These are phyloP conservation scores for Malassezia vespertilionis DNA, from an alignment of 1,284 basidiomycete species.

Conservation along the genomic window DNA sequence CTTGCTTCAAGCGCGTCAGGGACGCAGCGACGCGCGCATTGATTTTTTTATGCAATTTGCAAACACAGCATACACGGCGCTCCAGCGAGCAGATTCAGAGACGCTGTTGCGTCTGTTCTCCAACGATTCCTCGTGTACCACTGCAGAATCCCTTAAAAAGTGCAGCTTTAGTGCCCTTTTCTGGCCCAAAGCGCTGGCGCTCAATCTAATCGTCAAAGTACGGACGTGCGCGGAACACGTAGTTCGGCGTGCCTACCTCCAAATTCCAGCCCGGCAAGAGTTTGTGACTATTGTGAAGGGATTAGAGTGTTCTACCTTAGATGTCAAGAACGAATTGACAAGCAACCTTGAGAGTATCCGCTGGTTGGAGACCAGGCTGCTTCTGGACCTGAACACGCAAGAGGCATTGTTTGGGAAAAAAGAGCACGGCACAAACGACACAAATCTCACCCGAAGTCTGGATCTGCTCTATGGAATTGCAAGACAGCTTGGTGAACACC, in stretches of 20 bases:
- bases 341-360: not conserved
- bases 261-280: constrained; percentile 4
- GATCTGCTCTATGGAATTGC: not conserved
- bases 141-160: too few relatives aligned
- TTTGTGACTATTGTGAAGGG: not conserved
- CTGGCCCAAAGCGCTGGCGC: not conserved
- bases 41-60: too few relatives aligned
- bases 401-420: too few relatives aligned
- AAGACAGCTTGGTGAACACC: not conserved
- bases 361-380: constrained; percentile 6
- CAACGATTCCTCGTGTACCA: too few relatives aligned
- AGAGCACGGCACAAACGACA: too few relatives aligned
- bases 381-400: not conserved
- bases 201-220: not conserved
- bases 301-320: not conserved
- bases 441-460: not conserved
- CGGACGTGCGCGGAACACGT: not conserved
- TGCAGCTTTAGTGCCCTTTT: too few relatives aligned
- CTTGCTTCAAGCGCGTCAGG: too few relatives aligned
- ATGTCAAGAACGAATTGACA: not conserved
- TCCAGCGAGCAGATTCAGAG: too few relatives aligned
- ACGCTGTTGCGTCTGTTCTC: too few relatives aligned
- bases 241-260: constrained; percentile 5
- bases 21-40: too few relatives aligned
- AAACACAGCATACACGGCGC: too few relatives aligned